These are phyloP conservation scores for Oryza nivara DNA, from an alignment of 176 grass and related monocot genomes.

Conservation along the genomic window DNA sequence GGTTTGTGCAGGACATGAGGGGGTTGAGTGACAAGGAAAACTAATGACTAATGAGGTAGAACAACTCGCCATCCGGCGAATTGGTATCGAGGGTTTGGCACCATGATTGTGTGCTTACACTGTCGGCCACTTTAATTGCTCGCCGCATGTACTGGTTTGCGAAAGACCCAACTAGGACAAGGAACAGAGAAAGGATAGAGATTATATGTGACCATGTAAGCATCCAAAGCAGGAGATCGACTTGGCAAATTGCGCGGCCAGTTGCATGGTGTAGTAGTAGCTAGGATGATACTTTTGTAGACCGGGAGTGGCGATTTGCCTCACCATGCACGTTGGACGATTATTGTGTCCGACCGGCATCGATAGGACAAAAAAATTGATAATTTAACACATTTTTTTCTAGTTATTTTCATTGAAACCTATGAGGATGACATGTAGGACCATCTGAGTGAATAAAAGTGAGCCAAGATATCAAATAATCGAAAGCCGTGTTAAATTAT, in stretches of 20 bases:
- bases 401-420: no score
- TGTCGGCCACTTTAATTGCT: conserved; percentile 20
- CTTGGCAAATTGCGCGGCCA: background rate
- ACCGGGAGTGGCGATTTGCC: background rate
- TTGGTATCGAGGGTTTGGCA: background rate
- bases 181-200: background rate
- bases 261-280: background rate
- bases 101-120: background rate
- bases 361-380: background rate
- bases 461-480: no score
- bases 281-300: background rate
- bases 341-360: background rate
- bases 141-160: background rate
- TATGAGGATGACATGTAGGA: no score
- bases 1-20: background rate
- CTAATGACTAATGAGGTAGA: background rate
- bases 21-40: background rate
- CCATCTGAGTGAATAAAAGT: no score
- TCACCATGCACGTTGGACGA: background rate
- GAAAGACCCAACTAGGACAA: no score
- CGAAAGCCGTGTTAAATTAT: no score
- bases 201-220: background rate
- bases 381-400: no score
- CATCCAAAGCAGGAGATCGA: background rate
- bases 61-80: background rate